Percentiles rank a stretch among this genome's conserved stretches.
Conservation (phyloP, 495 filamentous ascomycete genomes). For the Trichoderma asperelloides region DNA sequence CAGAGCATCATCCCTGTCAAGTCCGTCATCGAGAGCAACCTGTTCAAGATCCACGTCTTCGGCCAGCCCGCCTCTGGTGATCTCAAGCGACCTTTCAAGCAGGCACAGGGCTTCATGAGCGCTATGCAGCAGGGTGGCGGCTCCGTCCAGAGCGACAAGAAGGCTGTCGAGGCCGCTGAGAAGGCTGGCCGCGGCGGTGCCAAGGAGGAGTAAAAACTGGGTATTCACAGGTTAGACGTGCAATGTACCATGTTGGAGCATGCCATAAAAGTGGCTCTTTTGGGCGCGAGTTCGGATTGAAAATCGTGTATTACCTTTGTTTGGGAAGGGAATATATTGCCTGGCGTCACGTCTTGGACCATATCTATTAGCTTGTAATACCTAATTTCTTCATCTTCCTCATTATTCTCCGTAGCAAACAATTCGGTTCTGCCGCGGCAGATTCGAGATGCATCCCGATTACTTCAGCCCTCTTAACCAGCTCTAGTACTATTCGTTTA, state of each 20-base stretch:
- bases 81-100: slow-evolving; percentile 93
- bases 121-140: slow-evolving; percentile 56
- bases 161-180: slow-evolving; percentile 81
- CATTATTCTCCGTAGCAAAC: too few relatives aligned
- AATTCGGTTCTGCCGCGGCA: too few relatives aligned
- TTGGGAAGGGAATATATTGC: background rate
- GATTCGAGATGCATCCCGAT: too few relatives aligned
- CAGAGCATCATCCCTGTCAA: slow-evolving; percentile 98
- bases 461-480: too few relatives aligned
- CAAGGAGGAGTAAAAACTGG: slow-evolving; percentile 73
- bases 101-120: slow-evolving; percentile 68
- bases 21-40: slow-evolving; percentile 84
- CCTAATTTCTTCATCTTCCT: too few relatives aligned
- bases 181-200: slow-evolving; percentile 75
- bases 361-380: background rate
- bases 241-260: background rate
- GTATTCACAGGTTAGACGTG: background rate
- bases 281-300: background rate
- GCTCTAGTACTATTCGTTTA: too few relatives aligned
- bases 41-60: slow-evolving; percentile 89
- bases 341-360: background rate
- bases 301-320: background rate
- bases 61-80: slow-evolving; percentile 87
- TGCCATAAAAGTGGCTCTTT: background rate
- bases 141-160: slow-evolving; percentile 88